Conservation (phyloP, 371 early-diverging fungal genomes). For the Nematocida minor region DNA sequence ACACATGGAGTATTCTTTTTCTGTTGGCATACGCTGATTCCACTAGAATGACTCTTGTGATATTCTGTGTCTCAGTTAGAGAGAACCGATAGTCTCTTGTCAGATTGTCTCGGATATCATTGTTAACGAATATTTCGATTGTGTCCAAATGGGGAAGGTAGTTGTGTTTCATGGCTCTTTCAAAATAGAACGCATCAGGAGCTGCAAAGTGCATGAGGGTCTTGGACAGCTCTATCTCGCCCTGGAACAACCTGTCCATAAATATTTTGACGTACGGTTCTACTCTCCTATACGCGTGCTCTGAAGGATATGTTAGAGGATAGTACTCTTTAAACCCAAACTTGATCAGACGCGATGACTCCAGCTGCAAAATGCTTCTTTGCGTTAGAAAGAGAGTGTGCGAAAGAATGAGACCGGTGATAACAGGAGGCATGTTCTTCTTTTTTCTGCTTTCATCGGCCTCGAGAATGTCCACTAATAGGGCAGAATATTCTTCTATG, state of each 20-base stretch:
- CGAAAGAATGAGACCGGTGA: conserved; percentile 9
- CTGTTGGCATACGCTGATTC: too few species aligned
- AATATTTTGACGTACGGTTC: not conserved
- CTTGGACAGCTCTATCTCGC: not conserved
- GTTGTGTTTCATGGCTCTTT: not conserved
- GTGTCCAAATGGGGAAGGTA: not conserved
- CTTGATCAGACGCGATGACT: not conserved
- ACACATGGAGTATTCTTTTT: too few species aligned
- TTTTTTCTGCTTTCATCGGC: not conserved
- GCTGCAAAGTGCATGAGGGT: not conserved
- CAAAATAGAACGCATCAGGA: conserved; percentile 11
- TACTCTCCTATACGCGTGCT: not conserved
- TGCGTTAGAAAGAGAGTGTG: not conserved
- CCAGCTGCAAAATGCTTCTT: not conserved
- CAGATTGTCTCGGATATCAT: not conserved
- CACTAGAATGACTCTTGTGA: too few species aligned
- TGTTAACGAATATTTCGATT: not conserved
- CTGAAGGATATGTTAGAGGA: not conserved
- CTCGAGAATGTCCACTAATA: not conserved
- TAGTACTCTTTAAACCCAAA: conserved; percentile 40
- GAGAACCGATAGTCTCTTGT: not conserved
- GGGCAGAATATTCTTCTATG: not conserved
- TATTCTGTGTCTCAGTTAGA: too few species aligned
- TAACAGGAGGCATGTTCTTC: not conserved
- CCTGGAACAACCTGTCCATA: not conserved